These are phyloP conservation scores for Cladobotryum protrusum DNA, from an alignment of 2,329 filamentous ascomycete genomes.

Conservation along the genomic window DNA sequence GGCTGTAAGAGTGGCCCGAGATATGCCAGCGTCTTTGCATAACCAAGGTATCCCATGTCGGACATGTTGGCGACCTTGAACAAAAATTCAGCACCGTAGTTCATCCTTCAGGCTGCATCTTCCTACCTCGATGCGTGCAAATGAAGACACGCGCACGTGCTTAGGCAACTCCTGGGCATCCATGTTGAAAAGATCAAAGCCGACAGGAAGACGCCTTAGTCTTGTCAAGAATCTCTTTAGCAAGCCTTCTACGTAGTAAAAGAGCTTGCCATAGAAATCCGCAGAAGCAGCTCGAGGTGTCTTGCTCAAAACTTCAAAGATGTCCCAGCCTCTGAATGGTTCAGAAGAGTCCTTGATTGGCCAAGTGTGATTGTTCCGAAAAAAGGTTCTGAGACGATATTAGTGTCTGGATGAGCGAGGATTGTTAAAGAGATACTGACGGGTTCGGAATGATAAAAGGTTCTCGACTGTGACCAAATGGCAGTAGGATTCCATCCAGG, in stretches of 20 bases:
- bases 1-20: background rate
- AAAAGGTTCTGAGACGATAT: background rate
- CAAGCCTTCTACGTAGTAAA: background rate
- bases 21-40: background rate
- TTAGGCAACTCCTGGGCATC: background rate
- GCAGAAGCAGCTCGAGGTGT: background rate
- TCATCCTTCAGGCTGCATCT: background rate
- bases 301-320: background rate
- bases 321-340: background rate
- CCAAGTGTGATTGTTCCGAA: background rate
- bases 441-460: conserved; percentile 1
- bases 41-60: background rate
- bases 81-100: background rate
- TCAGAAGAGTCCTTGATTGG: background rate
- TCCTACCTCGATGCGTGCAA: conserved; percentile 2
- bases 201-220: background rate
- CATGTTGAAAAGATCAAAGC: background rate
- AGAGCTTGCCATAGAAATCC: conserved; percentile 6
- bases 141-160: background rate
- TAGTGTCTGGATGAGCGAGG: too few species aligned
- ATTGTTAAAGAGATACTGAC: background rate
- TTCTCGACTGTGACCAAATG: background rate
- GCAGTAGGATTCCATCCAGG: conserved; percentile 1
- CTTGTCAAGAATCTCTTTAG: background rate
- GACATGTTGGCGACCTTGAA: conserved; percentile 3